These are phyloP conservation scores for Aspergillus cejpii DNA, from an alignment of 2,329 filamentous ascomycete genomes.

Conservation along the genomic window DNA sequence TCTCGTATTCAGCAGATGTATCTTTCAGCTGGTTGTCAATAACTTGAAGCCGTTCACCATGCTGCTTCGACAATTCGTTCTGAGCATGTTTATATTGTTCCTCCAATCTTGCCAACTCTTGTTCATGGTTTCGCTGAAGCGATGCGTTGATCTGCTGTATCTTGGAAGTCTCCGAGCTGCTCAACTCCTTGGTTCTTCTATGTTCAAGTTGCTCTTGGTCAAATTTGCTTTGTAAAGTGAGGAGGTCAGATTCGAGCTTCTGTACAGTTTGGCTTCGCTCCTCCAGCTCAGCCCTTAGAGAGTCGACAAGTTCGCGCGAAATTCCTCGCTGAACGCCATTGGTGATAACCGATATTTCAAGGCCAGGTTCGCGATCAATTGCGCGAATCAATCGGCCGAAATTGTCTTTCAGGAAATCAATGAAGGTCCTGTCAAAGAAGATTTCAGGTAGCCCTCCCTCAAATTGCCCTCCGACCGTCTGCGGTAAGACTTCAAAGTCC, in stretches of 20 bases:
- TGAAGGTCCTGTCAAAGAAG: constrained; percentile 76
- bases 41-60: constrained; percentile 43
- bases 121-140: constrained; percentile 62
- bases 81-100: constrained; percentile 43
- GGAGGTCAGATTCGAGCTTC: constrained; percentile 50
- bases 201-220: constrained; percentile 70
- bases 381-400: constrained; percentile 77
- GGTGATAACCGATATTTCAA: constrained; percentile 73
- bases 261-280: constrained; percentile 60
- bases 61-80: constrained; percentile 39
- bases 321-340: constrained; percentile 82
- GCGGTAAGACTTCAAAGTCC: constrained; percentile 81
- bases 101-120: constrained; percentile 53
- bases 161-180: constrained; percentile 49
- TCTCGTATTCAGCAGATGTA: constrained; percentile 37
- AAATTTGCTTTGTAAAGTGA: constrained; percentile 50
- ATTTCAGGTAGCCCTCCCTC: constrained; percentile 63
- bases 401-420: constrained; percentile 94
- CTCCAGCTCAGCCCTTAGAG: constrained; percentile 67
- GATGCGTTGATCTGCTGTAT: constrained; percentile 63
- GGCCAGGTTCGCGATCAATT: constrained; percentile 81
- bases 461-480: constrained; percentile 53
- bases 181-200: constrained; percentile 56
- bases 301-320: constrained; percentile 87
- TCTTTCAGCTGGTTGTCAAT: constrained; percentile 46